Evolutionary conservation across 225 moss, liverwort and hornwort genomes (phyloP).

Genomic region (Pseudisothecium myosuroides): DNA sequence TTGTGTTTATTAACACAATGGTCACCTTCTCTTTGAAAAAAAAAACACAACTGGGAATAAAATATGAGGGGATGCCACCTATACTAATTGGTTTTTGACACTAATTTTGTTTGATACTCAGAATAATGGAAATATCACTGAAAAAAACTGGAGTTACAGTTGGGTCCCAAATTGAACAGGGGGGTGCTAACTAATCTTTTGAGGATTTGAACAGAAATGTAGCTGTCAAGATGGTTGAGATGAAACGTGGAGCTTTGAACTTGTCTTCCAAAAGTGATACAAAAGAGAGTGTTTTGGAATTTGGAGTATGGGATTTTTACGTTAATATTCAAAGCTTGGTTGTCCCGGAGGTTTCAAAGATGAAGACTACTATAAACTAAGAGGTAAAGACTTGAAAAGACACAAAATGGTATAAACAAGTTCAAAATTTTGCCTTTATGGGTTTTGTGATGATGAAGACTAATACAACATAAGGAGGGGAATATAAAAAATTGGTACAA

Average conservation of each 20-base stretch:
- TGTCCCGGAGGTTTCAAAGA: rapidly evolving
- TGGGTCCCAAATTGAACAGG: background rate
- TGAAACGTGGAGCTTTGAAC: background rate
- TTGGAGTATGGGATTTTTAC: background rate
- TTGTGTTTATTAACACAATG: too few species aligned
- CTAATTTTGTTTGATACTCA: background rate
- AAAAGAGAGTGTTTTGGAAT: background rate
- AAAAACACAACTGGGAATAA: too few species aligned
- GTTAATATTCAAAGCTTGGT: background rate
- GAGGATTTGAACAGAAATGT: background rate
- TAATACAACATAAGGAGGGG: rapidly evolving
- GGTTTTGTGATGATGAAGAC: background rate
- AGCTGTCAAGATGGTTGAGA: background rate
- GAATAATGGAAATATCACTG: background rate
- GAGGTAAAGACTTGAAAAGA: background rate
- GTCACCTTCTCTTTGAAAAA: too few species aligned
- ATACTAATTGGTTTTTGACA: background rate
- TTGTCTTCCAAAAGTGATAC: background rate
- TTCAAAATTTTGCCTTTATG: rapidly evolving
- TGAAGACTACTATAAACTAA: too few species aligned
- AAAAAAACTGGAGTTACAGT: background rate
- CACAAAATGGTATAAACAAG: background rate
- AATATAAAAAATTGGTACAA: background rate
- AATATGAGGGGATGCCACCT: too few species aligned
- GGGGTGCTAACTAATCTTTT: background rate